Conservation (phyloP, 2,329 filamentous ascomycete species). For the Exophiala dermatitidis region DNA sequence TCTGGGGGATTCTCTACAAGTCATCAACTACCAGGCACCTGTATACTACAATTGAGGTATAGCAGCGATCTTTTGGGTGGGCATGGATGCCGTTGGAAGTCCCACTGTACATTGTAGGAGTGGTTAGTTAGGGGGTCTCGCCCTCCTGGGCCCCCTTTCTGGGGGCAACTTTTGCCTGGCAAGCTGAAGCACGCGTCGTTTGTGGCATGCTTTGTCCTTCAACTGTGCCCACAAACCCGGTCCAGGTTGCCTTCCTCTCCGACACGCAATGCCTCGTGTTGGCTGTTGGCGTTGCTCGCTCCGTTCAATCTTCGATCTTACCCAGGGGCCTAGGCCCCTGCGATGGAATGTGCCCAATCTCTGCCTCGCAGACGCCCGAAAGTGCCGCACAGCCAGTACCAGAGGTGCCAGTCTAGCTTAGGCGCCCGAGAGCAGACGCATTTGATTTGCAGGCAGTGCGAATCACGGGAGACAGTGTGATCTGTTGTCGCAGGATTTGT, state of each 20-base stretch:
- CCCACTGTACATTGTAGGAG: not conserved
- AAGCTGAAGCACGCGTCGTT: not conserved
- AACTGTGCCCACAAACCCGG: not conserved
- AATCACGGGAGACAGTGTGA: conserved; percentile 16
- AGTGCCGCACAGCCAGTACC: conserved; percentile 15
- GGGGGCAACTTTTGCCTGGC: conserved; percentile 2
- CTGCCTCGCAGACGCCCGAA: conserved; percentile 8
- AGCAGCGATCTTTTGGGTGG: not conserved
- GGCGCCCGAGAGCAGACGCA: conserved; percentile 5
- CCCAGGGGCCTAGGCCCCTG: conserved; percentile 6
- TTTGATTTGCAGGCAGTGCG: conserved; percentile 9
- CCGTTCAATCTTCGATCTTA: conserved; percentile 7
- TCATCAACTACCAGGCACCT: too few species aligned
- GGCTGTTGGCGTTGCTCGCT: conserved; percentile 14
- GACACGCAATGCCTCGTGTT: conserved; percentile 18
- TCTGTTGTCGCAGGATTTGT: conserved; percentile 4
- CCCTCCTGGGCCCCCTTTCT: conserved; percentile 5
- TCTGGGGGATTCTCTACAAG: too few species aligned
- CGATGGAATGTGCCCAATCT: conserved; percentile 11
- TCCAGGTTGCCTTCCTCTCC: conserved; percentile 3
- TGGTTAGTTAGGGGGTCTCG: conserved; percentile 4
- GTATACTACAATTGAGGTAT: too few species aligned
- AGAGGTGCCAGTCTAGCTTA: conserved; percentile 8
- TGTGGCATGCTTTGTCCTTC: not conserved
- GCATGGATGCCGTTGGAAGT: not conserved